Conservation (phyloP, 169 alveolate genomes). For the Neospora caninum region DNA sequence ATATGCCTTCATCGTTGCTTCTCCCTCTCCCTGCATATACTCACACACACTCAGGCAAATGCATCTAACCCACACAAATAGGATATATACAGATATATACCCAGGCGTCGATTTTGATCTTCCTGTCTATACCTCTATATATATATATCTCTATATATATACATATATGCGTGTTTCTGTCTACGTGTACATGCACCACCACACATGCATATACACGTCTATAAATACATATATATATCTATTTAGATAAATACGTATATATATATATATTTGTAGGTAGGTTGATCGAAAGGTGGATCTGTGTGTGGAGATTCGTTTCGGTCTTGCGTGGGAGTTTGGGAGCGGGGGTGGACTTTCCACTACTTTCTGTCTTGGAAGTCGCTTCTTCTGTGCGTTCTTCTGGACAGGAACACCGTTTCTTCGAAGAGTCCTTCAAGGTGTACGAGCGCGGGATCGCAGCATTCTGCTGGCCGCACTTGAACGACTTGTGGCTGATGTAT, state of each 20-base stretch:
- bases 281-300: too few species aligned
- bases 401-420: constrained; percentile 77
- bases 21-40: too few species aligned
- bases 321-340: not conserved
- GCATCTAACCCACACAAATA: too few species aligned
- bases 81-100: too few species aligned
- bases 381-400: not conserved
- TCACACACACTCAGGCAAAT: too few species aligned
- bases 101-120: too few species aligned
- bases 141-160: not conserved
- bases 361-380: not conserved
- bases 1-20: too few species aligned
- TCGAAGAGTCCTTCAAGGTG: constrained; percentile 92
- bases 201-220: too few species aligned
- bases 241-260: not conserved
- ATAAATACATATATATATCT: too few species aligned
- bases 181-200: too few species aligned
- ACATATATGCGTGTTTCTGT: not conserved
- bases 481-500: constrained; percentile 91
- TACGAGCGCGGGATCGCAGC: constrained; percentile 91
- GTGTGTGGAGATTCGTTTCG: too few species aligned
- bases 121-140: not conserved
- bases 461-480: constrained; percentile 92
- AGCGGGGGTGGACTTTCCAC: too few species aligned
- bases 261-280: not conserved